phyloP scores from a whole-genome alignment of 257 asterid species.

The Petrea volubilis region DNA sequence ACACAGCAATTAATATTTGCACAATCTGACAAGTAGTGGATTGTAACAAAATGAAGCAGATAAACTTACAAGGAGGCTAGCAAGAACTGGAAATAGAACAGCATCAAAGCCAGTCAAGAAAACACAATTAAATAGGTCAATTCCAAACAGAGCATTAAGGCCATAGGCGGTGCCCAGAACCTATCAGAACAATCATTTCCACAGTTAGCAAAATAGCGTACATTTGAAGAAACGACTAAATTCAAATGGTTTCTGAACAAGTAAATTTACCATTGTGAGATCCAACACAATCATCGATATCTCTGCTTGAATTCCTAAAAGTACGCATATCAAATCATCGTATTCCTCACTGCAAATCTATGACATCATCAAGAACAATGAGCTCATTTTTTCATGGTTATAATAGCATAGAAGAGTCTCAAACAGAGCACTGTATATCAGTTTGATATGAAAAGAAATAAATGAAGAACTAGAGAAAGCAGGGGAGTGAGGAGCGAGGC shows the following conservation, averaged over 20 bases:
- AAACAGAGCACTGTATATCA: not conserved
- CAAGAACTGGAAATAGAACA: slow-evolving; percentile 68
- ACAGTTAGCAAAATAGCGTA: slow-evolving; percentile 18
- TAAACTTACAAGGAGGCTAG: slow-evolving; percentile 61
- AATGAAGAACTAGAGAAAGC: not conserved
- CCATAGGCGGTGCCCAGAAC: slow-evolving; percentile 96
- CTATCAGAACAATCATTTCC: slow-evolving; percentile 49
- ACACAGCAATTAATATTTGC: slow-evolving; percentile 3
- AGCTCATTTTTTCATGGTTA: slow-evolving; percentile 21
- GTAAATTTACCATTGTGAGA: slow-evolving; percentile 76
- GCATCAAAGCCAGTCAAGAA: slow-evolving; percentile 77
- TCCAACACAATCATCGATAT: slow-evolving; percentile 77
- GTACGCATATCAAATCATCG: slow-evolving; percentile 67
- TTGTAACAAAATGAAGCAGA: slow-evolving; percentile 11
- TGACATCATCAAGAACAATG: slow-evolving; percentile 28
- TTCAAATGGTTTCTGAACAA: slow-evolving; percentile 5
- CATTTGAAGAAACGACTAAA: not conserved
- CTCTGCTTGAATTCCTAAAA: slow-evolving; percentile 87
- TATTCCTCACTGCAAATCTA: slow-evolving; percentile 94
- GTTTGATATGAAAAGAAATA: slow-evolving; percentile 1
- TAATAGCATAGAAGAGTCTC: not conserved
- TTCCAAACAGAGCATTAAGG: slow-evolving; percentile 79
- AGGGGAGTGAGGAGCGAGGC: not conserved
- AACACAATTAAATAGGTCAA: slow-evolving; percentile 74
- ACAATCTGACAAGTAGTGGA: slow-evolving; percentile 8